These are phyloP conservation scores for Dissoconium aciculare DNA, from an alignment of 2,329 filamentous ascomycete genomes.

Conservation along the genomic window DNA sequence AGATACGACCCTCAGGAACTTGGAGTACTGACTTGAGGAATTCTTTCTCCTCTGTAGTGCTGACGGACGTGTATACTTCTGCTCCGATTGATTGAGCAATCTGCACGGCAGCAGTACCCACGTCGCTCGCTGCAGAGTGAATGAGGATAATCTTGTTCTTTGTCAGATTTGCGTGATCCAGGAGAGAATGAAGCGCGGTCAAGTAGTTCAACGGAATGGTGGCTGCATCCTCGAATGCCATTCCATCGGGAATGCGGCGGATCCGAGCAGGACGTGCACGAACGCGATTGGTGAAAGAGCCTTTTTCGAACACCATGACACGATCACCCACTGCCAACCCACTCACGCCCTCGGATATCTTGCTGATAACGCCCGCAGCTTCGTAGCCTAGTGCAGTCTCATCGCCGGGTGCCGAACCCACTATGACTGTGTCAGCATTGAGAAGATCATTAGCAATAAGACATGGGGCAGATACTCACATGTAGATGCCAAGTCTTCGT, in stretches of 20 bases:
- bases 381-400: slow-evolving; percentile 23
- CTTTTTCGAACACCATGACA: slow-evolving; percentile 6
- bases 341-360: no score
- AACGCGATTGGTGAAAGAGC: slow-evolving; percentile 8
- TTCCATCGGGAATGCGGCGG: slow-evolving; percentile 8
- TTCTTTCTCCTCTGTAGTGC: slow-evolving; percentile 12
- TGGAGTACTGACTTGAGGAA: slow-evolving; percentile 13
- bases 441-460: no score
- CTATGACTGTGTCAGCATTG: slow-evolving; percentile 5
- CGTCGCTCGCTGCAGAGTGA: slow-evolving; percentile 15
- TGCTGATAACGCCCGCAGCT: slow-evolving; percentile 23
- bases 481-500: no score
- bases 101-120: slow-evolving; percentile 18
- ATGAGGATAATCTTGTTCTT: slow-evolving; percentile 19
- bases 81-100: slow-evolving; percentile 13
- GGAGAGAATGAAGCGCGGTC: slow-evolving; percentile 6
- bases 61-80: slow-evolving; percentile 19
- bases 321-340: slow-evolving; percentile 17
- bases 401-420: slow-evolving; percentile 6
- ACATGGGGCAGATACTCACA: no score
- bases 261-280: not conserved
- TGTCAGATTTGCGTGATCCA: slow-evolving; percentile 5
- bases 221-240: slow-evolving; percentile 12
- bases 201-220: slow-evolving; percentile 7
- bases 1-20: slow-evolving; percentile 18